These are phyloP conservation scores for Crithidia acanthocephali DNA, from an alignment of 208 protist genomes.

Conservation along the genomic window DNA sequence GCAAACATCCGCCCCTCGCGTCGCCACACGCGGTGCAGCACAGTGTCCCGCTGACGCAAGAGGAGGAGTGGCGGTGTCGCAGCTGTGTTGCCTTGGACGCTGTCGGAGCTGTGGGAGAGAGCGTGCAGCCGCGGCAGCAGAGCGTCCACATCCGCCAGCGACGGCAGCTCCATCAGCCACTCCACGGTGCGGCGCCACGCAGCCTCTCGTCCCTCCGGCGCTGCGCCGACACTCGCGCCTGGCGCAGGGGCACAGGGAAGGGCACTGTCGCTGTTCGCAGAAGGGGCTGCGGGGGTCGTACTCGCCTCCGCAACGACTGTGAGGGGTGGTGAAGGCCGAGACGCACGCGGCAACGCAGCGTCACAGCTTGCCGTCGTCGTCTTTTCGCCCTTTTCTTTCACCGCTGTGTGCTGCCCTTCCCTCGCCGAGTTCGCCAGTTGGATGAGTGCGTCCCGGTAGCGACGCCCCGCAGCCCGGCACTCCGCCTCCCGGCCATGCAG, in stretches of 20 bases:
- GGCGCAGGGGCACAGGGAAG: no score
- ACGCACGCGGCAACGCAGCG: no score
- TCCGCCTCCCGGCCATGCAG: conserved; percentile 77
- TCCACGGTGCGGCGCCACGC: conserved; percentile 32
- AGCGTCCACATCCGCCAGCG: conserved; percentile 18
- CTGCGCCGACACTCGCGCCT: no score
- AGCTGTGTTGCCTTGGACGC: background rate
- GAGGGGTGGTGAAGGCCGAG: no score
- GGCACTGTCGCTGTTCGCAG: no score
- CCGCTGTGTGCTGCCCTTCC: background rate
- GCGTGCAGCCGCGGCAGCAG: conserved; percentile 15
- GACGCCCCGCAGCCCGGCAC: conserved; percentile 51
- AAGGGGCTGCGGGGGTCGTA: no score
- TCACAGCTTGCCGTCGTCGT: no score
- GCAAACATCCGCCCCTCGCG: conserved; percentile 93
- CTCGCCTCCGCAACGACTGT: no score
- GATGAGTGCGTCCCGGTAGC: conserved; percentile 49
- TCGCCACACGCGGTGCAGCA: conserved; percentile 90
- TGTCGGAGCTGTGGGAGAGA: background rate
- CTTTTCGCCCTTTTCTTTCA: background rate
- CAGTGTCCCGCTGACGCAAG: conserved; percentile 75
- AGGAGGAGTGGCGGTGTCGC: conserved; percentile 37
- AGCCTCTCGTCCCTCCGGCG: background rate
- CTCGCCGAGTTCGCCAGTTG: no score
- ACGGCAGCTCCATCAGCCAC: conserved; percentile 21